Conservation (phyloP, 768 basidiomycete species). For the Leucosporidium creatinivorum region DNA sequence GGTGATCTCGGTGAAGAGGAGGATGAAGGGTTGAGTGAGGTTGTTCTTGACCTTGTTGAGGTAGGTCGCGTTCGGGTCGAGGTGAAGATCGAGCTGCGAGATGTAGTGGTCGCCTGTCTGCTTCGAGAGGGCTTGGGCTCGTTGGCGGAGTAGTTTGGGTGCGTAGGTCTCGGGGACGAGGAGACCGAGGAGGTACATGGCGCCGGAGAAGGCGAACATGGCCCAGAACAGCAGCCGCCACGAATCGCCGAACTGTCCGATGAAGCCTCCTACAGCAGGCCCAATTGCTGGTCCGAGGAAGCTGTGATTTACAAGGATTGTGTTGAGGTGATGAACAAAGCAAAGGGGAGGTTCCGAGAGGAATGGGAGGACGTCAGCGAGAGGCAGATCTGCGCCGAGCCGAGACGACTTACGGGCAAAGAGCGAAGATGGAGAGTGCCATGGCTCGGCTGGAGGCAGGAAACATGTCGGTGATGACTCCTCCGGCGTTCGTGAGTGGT, state of each 20-base stretch:
- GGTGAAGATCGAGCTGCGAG: conserved; percentile 22
- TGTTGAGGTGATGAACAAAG: too few species aligned
- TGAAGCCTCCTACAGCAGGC: background rate
- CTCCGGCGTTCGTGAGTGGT: conserved; percentile 54
- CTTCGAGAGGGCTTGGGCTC: background rate
- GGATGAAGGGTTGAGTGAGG: conserved; percentile 10
- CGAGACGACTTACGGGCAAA: background rate
- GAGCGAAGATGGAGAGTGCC: background rate
- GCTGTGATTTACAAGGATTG: too few species aligned
- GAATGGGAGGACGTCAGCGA: too few species aligned
- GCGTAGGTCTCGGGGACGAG: background rate
- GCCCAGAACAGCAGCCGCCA: background rate
- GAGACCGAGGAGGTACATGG: background rate
- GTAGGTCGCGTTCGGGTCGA: background rate
- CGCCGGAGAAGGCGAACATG: background rate
- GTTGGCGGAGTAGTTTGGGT: background rate
- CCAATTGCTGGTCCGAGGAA: background rate
- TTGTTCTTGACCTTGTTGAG: background rate
- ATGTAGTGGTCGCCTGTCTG: conserved; percentile 1
- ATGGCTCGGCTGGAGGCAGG: background rate
- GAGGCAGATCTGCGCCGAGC: too few species aligned
- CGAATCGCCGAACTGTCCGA: background rate
- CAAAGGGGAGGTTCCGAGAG: too few species aligned
- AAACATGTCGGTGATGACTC: conserved; percentile 40
- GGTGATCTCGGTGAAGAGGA: conserved; percentile 37